Evolutionary conservation across 2,329 filamentous ascomycete genomes (phyloP).

Genomic region (Aspergillus bombycis): DNA sequence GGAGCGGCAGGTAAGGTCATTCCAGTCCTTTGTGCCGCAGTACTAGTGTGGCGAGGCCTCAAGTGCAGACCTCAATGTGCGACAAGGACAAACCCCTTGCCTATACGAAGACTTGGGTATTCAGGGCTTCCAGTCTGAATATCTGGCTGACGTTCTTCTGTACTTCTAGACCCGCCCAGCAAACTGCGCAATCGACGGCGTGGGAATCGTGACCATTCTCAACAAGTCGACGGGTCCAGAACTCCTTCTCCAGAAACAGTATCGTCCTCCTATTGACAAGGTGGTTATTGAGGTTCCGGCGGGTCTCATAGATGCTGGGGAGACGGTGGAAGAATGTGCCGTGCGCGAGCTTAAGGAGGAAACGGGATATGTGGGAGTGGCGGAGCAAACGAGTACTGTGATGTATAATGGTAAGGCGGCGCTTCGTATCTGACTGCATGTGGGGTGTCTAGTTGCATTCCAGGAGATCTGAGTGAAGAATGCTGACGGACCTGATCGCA

Average conservation of each 20-base stretch:
- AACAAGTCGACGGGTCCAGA: slow-evolving; percentile 55
- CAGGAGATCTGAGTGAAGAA: background rate
- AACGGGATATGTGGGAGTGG: slow-evolving; percentile 62
- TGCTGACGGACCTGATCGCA: slow-evolving; percentile 20
- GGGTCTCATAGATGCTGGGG: slow-evolving; percentile 61
- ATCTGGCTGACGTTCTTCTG: background rate
- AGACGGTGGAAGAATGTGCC: slow-evolving; percentile 59
- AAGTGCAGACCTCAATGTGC: background rate
- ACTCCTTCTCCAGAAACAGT: slow-evolving; percentile 61
- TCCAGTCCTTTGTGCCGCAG: background rate
- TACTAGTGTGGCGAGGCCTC: background rate
- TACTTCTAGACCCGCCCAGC: slow-evolving; percentile 48
- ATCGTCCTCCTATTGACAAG: slow-evolving; percentile 62
- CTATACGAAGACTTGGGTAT: background rate
- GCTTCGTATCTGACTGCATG: background rate
- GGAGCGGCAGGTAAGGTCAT: slow-evolving; percentile 42
- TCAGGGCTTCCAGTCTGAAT: background rate
- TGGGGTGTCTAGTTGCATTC: background rate
- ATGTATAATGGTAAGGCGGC: slow-evolving; percentile 49
- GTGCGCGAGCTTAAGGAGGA: slow-evolving; percentile 65
- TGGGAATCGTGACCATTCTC: slow-evolving; percentile 64
- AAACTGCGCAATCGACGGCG: slow-evolving; percentile 57
- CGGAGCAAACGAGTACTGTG: slow-evolving; percentile 44
- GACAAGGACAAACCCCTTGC: background rate
- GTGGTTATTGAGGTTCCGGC: slow-evolving; percentile 64